Percentiles rank a stretch among this genome's conserved stretches.
These are phyloP conservation scores for Thelonectria discophora DNA, from an alignment of 2,329 filamentous ascomycete genomes.

Conservation along the genomic window DNA sequence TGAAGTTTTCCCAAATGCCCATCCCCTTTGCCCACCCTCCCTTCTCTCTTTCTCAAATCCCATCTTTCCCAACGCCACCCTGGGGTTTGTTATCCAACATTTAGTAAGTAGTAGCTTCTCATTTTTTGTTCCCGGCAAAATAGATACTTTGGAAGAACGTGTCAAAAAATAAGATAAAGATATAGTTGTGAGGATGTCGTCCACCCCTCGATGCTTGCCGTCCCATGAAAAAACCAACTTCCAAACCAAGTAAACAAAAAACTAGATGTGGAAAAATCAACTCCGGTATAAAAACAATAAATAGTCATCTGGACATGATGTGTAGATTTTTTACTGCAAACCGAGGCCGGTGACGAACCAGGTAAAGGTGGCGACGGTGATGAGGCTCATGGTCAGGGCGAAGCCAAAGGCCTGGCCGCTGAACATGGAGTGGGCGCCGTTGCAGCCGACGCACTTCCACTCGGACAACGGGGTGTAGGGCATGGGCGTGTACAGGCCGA, in stretches of 20 bases:
- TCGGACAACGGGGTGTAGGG: constrained; percentile 61
- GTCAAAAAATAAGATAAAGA: constrained; percentile 18
- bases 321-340: constrained; percentile 40
- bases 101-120: constrained; percentile 13
- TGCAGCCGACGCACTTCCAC: constrained; percentile 68
- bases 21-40: constrained; percentile 20
- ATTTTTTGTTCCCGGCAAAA: constrained; percentile 31
- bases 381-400: constrained; percentile 61
- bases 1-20: constrained; percentile 10
- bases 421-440: constrained; percentile 57
- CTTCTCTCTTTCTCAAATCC: constrained; percentile 25
- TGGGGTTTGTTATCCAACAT: constrained; percentile 14
- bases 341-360: constrained; percentile 68
- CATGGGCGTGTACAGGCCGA: constrained; percentile 65
- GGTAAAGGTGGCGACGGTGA: constrained; percentile 69
- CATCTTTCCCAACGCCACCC: constrained; percentile 34
- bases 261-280: constrained; percentile 29
- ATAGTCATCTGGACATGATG: neutral
- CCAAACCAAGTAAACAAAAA: constrained; percentile 5
- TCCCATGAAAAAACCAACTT: constrained; percentile 22
- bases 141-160: constrained; percentile 21
- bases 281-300: neutral
- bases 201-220: constrained; percentile 38
- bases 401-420: constrained; percentile 60
- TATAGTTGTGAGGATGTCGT: constrained; percentile 9